Base-by-base conservation (phyloP, 805 yeast species). In the Maudiozyma turicensis region DNA sequence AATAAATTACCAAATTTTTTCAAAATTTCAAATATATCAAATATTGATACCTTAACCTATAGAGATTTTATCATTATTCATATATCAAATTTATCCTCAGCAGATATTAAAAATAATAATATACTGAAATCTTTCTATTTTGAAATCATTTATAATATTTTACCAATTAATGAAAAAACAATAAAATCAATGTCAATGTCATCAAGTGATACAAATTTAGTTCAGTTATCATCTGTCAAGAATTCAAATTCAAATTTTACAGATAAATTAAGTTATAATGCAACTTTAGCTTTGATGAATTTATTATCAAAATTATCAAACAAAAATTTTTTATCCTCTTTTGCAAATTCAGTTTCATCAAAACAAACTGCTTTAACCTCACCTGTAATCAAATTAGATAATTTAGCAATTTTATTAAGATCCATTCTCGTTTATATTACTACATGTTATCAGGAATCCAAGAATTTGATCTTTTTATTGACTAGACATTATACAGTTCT, bases 41-140 rank as follows among this genome's bases (percentile, higher is more conserved):
- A 58, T 53, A 49, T 77, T 69, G 49, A 62, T n/a, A 62, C 63
- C 20, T 57, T 72, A 8, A 80, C 87, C 0, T 75, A 79, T 48
- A 65, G 91, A 52, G 95, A 85, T 62, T 82, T 82, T 49, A 48
- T 81, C 7, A 70, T 83, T 0, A 68, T 74, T 6, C 85, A 81
- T 44, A 59, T 79, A 6, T 73, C 80, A 43, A 66, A 67, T 28
- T 56, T 76, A 35, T 55, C 80, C 6, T 53, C 61, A 15, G 48
- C 64, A 30, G 72, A 72, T 52, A 58, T 73, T 11, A 64, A 77
- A 4, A 52, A 47, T n/a, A 64, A 64, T 45, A 14, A 44, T 8
- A 57, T 58, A 30, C 58, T 63, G 13, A 58, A 60, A 15, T 74
- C 80, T 0, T 74, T 80, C 10, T 64, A 80, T 37, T 74, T 77